Conservation (phyloP, 2,329 filamentous ascomycete species). For the Aspergillus neoniger region DNA sequence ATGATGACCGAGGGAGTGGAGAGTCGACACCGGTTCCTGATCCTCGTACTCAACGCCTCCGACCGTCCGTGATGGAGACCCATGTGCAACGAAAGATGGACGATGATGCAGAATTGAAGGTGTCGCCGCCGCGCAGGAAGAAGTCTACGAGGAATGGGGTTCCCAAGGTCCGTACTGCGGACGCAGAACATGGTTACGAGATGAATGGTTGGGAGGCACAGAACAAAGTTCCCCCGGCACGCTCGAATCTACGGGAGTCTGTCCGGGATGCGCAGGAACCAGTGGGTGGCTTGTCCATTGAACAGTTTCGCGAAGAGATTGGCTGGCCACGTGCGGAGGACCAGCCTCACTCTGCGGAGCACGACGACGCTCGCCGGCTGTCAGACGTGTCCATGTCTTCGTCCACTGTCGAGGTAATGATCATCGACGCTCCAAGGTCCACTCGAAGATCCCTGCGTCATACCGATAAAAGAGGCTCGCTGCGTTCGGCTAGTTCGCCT, state of each 20-base stretch:
- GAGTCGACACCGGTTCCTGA: background rate
- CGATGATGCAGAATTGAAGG: background rate
- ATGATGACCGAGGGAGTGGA: slow-evolving; percentile 3
- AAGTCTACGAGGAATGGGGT: slow-evolving; percentile 7
- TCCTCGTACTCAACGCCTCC: slow-evolving; percentile 5
- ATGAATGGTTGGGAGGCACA: slow-evolving; percentile 16
- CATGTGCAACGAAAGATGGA: slow-evolving; percentile 26
- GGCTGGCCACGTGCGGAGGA: slow-evolving; percentile 50
- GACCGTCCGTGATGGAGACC: background rate
- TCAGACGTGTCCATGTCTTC: slow-evolving; percentile 53
- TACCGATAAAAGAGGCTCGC: slow-evolving; percentile 54
- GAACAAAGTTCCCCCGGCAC: slow-evolving; percentile 25
- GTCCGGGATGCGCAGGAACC: slow-evolving; percentile 31
- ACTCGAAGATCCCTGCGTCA: slow-evolving; percentile 53
- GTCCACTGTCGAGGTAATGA: slow-evolving; percentile 59
- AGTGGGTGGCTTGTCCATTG: slow-evolving; percentile 43
- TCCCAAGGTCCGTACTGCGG: slow-evolving; percentile 3
- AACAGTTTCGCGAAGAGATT: slow-evolving; percentile 53
- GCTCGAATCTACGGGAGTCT: slow-evolving; percentile 37
- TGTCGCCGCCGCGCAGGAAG: slow-evolving; percentile 8
- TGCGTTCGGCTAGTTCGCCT: slow-evolving; percentile 52
- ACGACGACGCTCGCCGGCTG: slow-evolving; percentile 42
- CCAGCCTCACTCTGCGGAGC: slow-evolving; percentile 27
- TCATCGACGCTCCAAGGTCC: slow-evolving; percentile 53
- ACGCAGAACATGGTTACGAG: slow-evolving; percentile 8